These are phyloP conservation scores for Desmodesmus armatus DNA, from an alignment of 139 green algal species.

Conservation along the genomic window DNA sequence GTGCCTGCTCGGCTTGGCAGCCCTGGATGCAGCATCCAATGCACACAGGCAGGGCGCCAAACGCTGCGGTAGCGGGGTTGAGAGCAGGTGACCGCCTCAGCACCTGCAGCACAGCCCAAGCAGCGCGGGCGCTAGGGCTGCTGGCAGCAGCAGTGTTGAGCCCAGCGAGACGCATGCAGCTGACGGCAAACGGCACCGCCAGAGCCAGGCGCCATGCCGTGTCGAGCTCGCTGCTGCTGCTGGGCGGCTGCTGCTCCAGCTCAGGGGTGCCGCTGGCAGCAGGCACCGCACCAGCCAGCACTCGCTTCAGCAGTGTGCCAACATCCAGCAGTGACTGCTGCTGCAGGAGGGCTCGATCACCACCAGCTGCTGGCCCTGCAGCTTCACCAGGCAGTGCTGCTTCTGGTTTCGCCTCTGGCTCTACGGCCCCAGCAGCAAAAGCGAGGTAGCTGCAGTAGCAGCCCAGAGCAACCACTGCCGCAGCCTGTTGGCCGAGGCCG, in stretches of 20 bases:
- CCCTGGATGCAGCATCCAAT: neutral
- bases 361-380: neutral
- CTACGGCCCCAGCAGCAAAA: conserved; percentile 6
- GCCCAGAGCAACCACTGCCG: conserved; percentile 7
- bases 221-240: neutral
- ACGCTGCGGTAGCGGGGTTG: neutral
- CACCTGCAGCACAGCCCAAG: neutral
- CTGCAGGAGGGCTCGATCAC: neutral
- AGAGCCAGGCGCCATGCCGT: conserved; percentile 12
- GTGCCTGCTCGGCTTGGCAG: neutral
- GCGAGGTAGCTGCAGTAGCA: conserved; percentile 28
- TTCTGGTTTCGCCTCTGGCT: neutral
- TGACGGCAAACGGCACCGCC: conserved; percentile 5
- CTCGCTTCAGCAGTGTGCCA: neutral
- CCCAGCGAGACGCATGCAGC: neutral
- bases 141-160: neutral
- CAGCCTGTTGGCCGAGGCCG: conserved; percentile 23
- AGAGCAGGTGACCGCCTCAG: neutral
- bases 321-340: conserved; percentile 32
- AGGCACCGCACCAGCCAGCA: neutral
- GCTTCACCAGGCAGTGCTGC: neutral
- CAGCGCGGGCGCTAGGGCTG: neutral
- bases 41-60: neutral
- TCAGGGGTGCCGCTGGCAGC: too few relatives aligned
- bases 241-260: neutral